These are phyloP conservation scores for Epichloe elymi DNA, from an alignment of 2,329 filamentous ascomycete species.

Conservation along the genomic window DNA sequence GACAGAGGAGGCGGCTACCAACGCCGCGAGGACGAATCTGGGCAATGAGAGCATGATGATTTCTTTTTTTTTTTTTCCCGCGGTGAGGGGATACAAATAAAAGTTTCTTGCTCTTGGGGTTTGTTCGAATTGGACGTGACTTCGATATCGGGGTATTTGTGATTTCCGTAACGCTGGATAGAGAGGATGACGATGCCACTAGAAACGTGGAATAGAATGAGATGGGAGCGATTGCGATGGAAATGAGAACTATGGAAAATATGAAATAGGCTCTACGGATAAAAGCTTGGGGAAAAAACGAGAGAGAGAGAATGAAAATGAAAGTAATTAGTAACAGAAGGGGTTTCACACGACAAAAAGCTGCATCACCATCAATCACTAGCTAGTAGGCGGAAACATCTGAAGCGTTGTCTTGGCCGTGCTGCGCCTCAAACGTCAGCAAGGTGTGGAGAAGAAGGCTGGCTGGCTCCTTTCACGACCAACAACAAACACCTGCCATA, in stretches of 20 bases:
- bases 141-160: neutral
- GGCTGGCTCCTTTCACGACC: neutral
- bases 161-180: too few relatives aligned
- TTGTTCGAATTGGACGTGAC: neutral
- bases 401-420: neutral
- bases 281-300: neutral
- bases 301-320: neutral
- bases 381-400: neutral
- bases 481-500: neutral
- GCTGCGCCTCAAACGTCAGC: slow-evolving; percentile 7
- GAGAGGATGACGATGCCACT: neutral
- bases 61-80: neutral
- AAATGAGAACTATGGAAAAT: neutral
- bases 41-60: slow-evolving; percentile 14
- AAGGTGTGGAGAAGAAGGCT: neutral
- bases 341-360: neutral
- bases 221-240: too few relatives aligned
- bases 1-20: slow-evolving; percentile 12
- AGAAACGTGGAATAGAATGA: too few relatives aligned
- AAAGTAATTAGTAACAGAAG: too few relatives aligned
- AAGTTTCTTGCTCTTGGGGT: neutral
- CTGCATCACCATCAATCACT: too few relatives aligned
- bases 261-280: neutral
- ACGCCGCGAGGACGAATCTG: slow-evolving; percentile 9
- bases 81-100: neutral